Evolutionary conservation across 116 monocot species (phyloP).

Genomic region (Trichopus zeylanicus): DNA sequence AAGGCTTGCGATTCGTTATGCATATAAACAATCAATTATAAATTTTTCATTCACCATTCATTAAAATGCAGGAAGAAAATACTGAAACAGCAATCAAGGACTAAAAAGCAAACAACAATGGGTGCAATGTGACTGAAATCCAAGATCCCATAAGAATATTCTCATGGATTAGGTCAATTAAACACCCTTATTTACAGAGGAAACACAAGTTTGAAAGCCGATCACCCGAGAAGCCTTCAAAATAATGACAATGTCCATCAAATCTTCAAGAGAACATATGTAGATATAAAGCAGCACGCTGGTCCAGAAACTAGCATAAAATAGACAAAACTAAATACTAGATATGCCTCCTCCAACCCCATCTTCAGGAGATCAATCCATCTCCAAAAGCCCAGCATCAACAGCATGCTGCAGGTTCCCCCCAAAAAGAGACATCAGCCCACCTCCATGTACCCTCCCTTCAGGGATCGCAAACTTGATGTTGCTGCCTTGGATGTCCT

Average conservation of each 20-base stretch:
- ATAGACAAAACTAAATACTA: too few relatives aligned
- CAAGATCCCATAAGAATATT: not conserved
- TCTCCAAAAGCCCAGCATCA: conserved; percentile 15
- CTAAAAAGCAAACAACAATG: too few relatives aligned
- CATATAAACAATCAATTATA: too few relatives aligned
- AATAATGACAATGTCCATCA: not conserved
- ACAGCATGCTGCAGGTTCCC: conserved; percentile 46
- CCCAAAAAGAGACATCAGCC: conserved; percentile 76
- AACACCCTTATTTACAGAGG: not conserved
- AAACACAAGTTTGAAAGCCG: not conserved
- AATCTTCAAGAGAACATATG: not conserved
- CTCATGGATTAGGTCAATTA: not conserved
- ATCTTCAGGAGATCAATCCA: not conserved
- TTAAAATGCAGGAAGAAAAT: too few relatives aligned
- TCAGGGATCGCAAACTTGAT: conserved; percentile 49
- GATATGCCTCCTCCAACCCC: too few relatives aligned
- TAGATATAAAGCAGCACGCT: too few relatives aligned
- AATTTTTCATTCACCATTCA: too few relatives aligned
- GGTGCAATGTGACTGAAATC: not conserved
- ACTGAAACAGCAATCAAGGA: too few relatives aligned
- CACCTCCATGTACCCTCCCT: conserved; percentile 94
- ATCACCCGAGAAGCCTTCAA: not conserved
- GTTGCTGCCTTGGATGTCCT: too few relatives aligned
- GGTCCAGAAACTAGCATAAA: not conserved
- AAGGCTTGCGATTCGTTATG: too few relatives aligned